Evolutionary conservation across 768 basidiomycete species (phyloP), one percentile per base, ranked within the genome.

Genomic region (Leucocoprinus birnbaumii): DNA sequence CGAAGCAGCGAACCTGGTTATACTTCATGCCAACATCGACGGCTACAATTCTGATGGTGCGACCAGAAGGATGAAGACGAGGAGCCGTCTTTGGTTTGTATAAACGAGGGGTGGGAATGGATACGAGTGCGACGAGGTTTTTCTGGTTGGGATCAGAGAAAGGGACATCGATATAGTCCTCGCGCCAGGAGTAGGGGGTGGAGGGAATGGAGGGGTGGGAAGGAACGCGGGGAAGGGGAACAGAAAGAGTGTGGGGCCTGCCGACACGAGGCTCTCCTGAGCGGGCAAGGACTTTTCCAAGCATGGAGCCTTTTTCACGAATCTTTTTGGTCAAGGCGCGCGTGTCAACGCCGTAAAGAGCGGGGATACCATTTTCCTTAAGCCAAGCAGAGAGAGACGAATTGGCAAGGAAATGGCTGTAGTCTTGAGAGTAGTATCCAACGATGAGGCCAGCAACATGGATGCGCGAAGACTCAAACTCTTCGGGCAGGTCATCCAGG

Each of bases 21-120:
- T 91, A 97, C 73, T 99, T 99, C 92, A 98, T 98, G n/a, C 97
- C 97, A 48, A 98, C 96, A 68, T 99, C 97, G 56, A 98, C 73
- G 4, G 93, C 94, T 14, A 99, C 65, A 25, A 99, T 82, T 57
- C 97, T 89, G 26, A 98, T 67, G 0, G 83, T 73, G 48, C 94
- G 84, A 26, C 90, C 91, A 1, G 84, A 86, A 2, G 91, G 89
- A 66, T 97, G 91, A 31, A 83, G 67, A 51, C 74, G 81, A 21
- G 83, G 76, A 48, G 73, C 69, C 35, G 68, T 68, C 8, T 77
- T 77, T 18, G 90, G 85, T 61, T 77, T 75, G 77, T 87, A 91
- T 14, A 93, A 61, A 37, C 83, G 80, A 2, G 95, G 85, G 44
- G 77, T 67, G 31, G 75, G 62, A 48, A 86, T 82, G 2, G 96